Evolutionary conservation across 2,329 filamentous ascomycete species (phyloP).

Genomic region (Diaporthe sp.): DNA sequence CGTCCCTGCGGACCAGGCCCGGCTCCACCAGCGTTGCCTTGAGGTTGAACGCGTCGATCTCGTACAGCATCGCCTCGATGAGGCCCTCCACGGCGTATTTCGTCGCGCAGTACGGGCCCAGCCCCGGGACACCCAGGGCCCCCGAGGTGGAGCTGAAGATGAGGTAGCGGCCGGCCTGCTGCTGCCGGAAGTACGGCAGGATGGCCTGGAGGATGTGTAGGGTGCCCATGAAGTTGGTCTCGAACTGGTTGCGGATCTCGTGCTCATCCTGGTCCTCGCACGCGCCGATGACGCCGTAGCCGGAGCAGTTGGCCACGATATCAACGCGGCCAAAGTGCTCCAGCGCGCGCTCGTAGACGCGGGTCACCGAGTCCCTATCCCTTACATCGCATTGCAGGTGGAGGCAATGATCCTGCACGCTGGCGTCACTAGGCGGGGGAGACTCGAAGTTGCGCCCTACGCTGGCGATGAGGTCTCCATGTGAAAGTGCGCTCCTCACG

Average conservation of each 20-base stretch:
- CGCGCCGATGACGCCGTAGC: constrained; percentile 93
- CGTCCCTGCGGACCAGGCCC: constrained; percentile 87
- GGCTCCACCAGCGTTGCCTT: constrained; percentile 95
- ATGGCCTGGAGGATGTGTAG: constrained; percentile 92
- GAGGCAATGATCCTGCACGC: constrained; percentile 78
- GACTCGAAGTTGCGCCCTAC: constrained; percentile 88
- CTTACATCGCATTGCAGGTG: constrained; percentile 92
- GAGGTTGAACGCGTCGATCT: constrained; percentile 90
- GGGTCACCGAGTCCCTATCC: constrained; percentile 79
- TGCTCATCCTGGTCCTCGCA: constrained; percentile 98
- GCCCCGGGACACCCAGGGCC: constrained; percentile 89
- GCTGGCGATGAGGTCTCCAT: constrained; percentile 85
- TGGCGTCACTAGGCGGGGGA: constrained; percentile 75
- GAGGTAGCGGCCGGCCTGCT: constrained; percentile 82
- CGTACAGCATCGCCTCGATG: constrained; percentile 96
- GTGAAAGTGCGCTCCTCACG: constrained; percentile 81
- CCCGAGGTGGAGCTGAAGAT: constrained; percentile 96
- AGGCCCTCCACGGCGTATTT: constrained; percentile 97
- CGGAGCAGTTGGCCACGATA: constrained; percentile 91
- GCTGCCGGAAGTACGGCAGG: constrained; percentile 85
- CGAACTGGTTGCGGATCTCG: constrained; percentile 94
- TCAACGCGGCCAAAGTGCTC: constrained; percentile 84
- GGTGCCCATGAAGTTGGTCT: constrained; percentile 97
- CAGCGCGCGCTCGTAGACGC: constrained; percentile 77
- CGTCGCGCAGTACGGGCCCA: constrained; percentile 95